These are phyloP conservation scores for Moringa oleifera DNA, from an alignment of 345 rosid genomes.

Conservation along the genomic window DNA sequence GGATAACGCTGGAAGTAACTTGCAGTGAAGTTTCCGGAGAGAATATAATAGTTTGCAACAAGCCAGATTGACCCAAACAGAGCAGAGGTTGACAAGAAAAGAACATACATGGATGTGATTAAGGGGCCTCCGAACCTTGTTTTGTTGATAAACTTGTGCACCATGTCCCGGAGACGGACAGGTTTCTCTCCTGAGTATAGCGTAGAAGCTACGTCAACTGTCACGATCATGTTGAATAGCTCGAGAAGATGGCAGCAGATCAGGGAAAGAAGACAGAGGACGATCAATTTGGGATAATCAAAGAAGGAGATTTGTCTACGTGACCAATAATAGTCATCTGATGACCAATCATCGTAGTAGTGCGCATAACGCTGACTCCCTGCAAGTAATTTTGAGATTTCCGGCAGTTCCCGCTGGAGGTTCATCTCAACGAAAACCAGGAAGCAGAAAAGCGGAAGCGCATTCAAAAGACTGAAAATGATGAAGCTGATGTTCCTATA, in stretches of 20 bases:
- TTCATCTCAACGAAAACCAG: slow-evolving; percentile 20
- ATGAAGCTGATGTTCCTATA: slow-evolving; percentile 12
- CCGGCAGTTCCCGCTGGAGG: slow-evolving; percentile 17
- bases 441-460: slow-evolving; percentile 31
- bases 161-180: slow-evolving; percentile 4
- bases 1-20: too few relatives aligned
- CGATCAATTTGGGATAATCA: too few relatives aligned
- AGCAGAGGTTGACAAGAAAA: slow-evolving; percentile 22
- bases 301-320: not conserved
- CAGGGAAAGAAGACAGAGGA: slow-evolving; percentile 7
- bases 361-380: not conserved
- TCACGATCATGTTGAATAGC: slow-evolving; percentile 27
- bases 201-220: slow-evolving; percentile 21
- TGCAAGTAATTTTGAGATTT: slow-evolving; percentile 7
- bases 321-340: too few relatives aligned
- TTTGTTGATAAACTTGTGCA: slow-evolving; percentile 8
- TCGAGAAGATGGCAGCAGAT: slow-evolving; percentile 23
- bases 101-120: slow-evolving; percentile 34
- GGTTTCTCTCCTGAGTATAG: slow-evolving; percentile 22
- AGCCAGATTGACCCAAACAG: slow-evolving; percentile 26
- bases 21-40: not conserved
- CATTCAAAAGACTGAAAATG: slow-evolving; percentile 20
- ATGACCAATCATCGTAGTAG: not conserved
- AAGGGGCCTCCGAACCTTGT: slow-evolving; percentile 31
- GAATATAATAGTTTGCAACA: slow-evolving; percentile 19